phyloP scores from a whole-genome alignment of 257 asterid species.

The Nicotiana paniculata region DNA sequence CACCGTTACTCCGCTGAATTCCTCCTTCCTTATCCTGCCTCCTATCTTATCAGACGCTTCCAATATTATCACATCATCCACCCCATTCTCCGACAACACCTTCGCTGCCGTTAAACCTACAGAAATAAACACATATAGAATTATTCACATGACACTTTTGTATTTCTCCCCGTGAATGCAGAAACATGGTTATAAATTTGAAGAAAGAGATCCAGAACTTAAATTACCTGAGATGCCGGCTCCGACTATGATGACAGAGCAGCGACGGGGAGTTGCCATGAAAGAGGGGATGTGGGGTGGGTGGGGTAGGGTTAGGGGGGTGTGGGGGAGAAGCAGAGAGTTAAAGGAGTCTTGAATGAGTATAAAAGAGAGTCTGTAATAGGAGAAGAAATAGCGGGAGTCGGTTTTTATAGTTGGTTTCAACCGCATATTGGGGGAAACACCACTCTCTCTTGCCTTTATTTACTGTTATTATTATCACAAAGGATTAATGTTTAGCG shows the following conservation, averaged over 20 bases:
- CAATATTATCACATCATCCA: constrained; percentile 59
- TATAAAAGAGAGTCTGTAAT: constrained; percentile 3
- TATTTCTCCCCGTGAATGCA: background rate
- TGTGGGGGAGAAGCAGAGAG: background rate
- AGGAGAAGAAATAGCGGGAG: constrained; percentile 48
- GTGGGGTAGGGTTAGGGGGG: background rate
- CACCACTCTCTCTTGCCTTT: background rate
- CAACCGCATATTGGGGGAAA: background rate
- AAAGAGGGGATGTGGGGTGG: background rate
- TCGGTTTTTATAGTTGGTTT: constrained; percentile 26
- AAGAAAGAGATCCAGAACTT: background rate
- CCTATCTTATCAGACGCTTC: constrained; percentile 87
- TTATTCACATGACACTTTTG: background rate
- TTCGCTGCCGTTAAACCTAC: constrained; percentile 85
- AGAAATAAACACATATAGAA: background rate
- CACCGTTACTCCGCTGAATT: constrained; percentile 76
- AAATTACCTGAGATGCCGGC: constrained; percentile 78
- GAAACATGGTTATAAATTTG: background rate
- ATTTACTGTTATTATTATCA: background rate
- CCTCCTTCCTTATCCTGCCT: constrained; percentile 76
- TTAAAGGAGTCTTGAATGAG: too few species aligned
- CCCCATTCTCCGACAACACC: constrained; percentile 70
- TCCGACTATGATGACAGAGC: constrained; percentile 68
- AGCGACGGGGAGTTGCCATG: constrained; percentile 49
- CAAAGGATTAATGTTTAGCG: too few species aligned